Evolutionary conservation across 805 yeast genomes (phyloP), one percentile per base, ranked within the genome.

Genomic region (Starmerella bacillaris): DNA sequence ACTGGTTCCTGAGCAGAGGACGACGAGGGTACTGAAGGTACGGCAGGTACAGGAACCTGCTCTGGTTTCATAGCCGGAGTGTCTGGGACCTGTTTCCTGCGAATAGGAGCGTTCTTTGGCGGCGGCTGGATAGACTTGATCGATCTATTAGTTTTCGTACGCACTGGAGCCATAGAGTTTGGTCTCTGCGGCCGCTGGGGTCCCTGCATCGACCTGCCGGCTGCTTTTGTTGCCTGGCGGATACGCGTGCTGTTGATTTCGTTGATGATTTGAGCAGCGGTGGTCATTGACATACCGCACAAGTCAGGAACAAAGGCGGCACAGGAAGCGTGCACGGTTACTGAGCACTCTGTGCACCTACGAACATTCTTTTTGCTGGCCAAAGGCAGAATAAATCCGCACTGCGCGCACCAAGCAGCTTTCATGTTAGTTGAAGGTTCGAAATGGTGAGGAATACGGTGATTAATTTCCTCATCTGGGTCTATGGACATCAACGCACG

Each of bases 361-460:
- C 94, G 68, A 8, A 84, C 92, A 48, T 79, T 83, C 56, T 82
- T 83, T 50, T 76, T 72, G 27, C 39, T 30, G 35, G 96, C 94
- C 77, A 94, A 76, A 14, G 98, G 96, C 42, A 89, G 64, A 35
- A 89, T 74, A 53, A 82, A 82, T 41, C 99, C 99, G 67, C 99
- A 89, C 55, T 89, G 99, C 49, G 96, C 89, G 60, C 99, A 89
- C 99, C 99, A 89, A 53, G 86, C 84, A 2, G 99, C 92, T 49
- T 94, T 92, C 58, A 83, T 74, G 51, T 89, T 89, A 14, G 89
- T 68, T 19, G 73, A 70, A n/a, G 86, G 84, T 46, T 79, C 94
- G 55, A 86, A 86, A 54, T 94, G 72, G 55, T 89, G 99, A 24
- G 98, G 98, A 47, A 89, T 89, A 45, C 93, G 78, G 56, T 89